Evolutionary conservation across 805 yeast genomes (phyloP).

Genomic region (Blastobotrys chiropterorum): DNA sequence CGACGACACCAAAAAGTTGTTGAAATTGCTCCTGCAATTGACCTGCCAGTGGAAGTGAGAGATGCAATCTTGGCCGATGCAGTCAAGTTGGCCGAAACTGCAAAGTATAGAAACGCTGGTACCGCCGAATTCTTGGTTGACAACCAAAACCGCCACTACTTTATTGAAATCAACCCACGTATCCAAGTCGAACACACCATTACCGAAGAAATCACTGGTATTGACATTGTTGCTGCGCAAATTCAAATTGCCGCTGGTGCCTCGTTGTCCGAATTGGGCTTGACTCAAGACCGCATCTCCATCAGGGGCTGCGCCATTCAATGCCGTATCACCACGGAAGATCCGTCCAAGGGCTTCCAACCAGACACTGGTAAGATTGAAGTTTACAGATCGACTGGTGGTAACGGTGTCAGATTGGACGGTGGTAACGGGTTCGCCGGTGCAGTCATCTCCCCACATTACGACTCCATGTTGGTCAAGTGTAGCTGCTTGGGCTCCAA

Average conservation of each 20-base stretch:
- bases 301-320: conserved; percentile 97
- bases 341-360: conserved; percentile 92
- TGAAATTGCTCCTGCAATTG: conserved; percentile 96
- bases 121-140: conserved; percentile 97
- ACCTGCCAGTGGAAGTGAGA: conserved; percentile 73
- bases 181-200: conserved; percentile 98
- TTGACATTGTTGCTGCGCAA: conserved; percentile 96
- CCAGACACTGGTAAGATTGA: conserved; percentile 98
- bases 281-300: conserved; percentile 89
- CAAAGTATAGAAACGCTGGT: conserved; percentile 94
- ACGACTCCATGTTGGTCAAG: conserved; percentile 96
- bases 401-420: conserved; percentile 97
- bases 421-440: conserved; percentile 99
- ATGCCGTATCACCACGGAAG: conserved; percentile 98
- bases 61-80: conserved; percentile 94
- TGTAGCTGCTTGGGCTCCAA: conserved; percentile 97
- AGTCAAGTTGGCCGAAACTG: conserved; percentile 80
- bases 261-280: conserved; percentile 80
- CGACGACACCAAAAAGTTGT: conserved; percentile 99
- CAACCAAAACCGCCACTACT: conserved; percentile 88
- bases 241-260: conserved; percentile 99
- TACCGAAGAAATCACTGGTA: conserved; percentile 98
- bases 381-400: conserved; percentile 97
- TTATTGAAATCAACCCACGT: conserved; percentile 97
- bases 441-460: conserved; percentile 91